Evolutionary conservation across 768 basidiomycete genomes (phyloP), one percentile per base, ranked within the genome.

Genomic region (Phaffia australis): DNA sequence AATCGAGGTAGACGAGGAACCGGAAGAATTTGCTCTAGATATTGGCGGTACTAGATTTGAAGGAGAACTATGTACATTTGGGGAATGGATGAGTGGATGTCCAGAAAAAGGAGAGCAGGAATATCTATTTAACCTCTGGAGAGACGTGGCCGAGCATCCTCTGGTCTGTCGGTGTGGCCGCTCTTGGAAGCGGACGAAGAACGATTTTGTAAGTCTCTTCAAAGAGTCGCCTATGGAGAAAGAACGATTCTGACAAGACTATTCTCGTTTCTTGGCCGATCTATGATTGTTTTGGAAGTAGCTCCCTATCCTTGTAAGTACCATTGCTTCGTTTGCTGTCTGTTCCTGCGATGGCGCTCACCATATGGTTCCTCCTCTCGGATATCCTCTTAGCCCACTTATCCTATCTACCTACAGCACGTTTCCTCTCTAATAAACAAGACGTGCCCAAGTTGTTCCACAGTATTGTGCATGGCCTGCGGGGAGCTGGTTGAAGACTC

Each of bases 51-150:
- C 8, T 5, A 58, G 29, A 54, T 42, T 54, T 11, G 56, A 54
- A 46, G 57, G 56, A 46, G 62, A 59, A 16, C 21, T 50, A 25
- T 67, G 60, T 32, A 61, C 66, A 56, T 67, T 67, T 76, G 89
- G 88, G 30, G 85, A 92, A 73, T 95, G 90, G 90, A 95, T 95
- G 92, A 89, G 88, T 74, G 92, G 92, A 23, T 95, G 92, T 76
- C 91, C 92, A 0, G 91, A 94, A 75, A 68, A 68, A 52, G 66
- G 66, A 23, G 66, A 68, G 62, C 66, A 68, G 51, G 66, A 63
- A 19, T 66, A 25, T 35, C 57, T 65, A 18, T 67, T 62, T 27
- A 60, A 60, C 32, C 60, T 61, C 1, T 67, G 66, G 66, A 52
- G 60, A 11, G 66, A 62, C 46, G 52, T 56, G 11, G 63, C 66